These are phyloP conservation scores for Mycena rebaudengoi DNA, from an alignment of 768 basidiomycete genomes.

Conservation along the genomic window DNA sequence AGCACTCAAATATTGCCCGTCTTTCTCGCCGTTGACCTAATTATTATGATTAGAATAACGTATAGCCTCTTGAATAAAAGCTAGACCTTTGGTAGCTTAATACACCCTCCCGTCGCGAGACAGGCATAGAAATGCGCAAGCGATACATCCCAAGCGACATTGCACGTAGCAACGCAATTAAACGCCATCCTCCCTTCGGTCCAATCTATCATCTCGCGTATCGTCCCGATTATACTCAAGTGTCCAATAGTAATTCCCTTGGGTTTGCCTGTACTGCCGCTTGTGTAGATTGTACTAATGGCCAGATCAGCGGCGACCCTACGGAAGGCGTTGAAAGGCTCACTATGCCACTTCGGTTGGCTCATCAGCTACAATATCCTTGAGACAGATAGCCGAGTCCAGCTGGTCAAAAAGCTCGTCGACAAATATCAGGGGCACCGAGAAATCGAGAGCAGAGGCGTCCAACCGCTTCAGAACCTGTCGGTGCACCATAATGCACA, in stretches of 20 bases:
- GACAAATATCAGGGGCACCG: neutral
- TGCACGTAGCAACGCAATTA: neutral
- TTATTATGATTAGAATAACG: neutral
- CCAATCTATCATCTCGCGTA: neutral
- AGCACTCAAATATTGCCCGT: conserved; percentile 1
- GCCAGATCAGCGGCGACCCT: neutral
- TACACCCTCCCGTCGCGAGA: conserved; percentile 8
- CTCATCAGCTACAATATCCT: neutral
- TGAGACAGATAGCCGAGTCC: neutral
- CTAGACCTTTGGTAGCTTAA: conserved; percentile 12
- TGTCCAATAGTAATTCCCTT: conserved; percentile 30
- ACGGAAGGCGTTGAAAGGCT: neutral
- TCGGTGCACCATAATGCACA: neutral
- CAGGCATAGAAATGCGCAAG: neutral
- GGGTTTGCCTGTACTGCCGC: conserved; percentile 32
- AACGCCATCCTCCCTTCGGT: neutral
- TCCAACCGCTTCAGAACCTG: neutral
- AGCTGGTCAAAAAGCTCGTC: neutral
- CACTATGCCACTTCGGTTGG: neutral
- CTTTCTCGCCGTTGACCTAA: neutral
- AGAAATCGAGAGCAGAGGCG: neutral
- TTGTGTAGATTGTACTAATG: conserved; percentile 19
- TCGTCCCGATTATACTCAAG: neutral
- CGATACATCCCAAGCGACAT: conserved; percentile 4
- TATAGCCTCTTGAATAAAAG: neutral